Conservation (phyloP, 2,329 filamentous ascomycete genomes). For the Apiospora aurea region DNA sequence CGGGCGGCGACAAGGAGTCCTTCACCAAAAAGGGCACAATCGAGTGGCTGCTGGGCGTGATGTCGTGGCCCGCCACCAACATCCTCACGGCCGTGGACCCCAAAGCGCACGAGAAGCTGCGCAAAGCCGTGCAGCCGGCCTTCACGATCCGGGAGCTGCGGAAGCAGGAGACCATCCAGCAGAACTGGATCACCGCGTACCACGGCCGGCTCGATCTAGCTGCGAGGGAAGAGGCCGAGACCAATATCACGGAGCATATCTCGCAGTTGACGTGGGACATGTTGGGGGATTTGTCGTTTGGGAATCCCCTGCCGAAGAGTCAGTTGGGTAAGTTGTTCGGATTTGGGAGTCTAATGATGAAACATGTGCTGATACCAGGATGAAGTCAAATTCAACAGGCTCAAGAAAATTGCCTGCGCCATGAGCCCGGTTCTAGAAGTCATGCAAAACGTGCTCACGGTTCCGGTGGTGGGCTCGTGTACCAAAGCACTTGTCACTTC, state of each 20-base stretch:
- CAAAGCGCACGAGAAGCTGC: not conserved
- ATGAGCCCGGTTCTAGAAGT: conserved; percentile 16
- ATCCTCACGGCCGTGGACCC: not conserved
- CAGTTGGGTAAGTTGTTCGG: conserved; percentile 1
- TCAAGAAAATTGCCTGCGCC: not conserved
- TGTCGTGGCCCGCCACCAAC: not conserved
- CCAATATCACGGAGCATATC: not conserved
- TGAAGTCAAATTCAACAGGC: not conserved
- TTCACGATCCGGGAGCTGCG: conserved; percentile 9
- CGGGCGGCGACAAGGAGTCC: not conserved
- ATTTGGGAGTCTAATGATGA: not conserved
- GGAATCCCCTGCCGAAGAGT: not conserved
- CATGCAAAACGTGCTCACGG: conserved; percentile 2
- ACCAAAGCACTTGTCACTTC: not conserved
- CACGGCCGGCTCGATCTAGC: not conserved
- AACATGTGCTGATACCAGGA: not conserved
- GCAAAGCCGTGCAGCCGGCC: not conserved
- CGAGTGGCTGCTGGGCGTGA: conserved; percentile 6
- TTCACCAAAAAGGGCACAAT: conserved; percentile 17
- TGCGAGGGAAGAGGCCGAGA: not conserved
- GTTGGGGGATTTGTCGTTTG: conserved; percentile 11
- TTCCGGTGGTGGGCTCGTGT: not conserved
- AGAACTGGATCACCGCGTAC: not conserved
- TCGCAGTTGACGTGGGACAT: conserved; percentile 2
- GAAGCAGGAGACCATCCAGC: conserved; percentile 8